Evolutionary conservation across 352 stramenopile species (phyloP), one percentile per base, ranked within the genome.

Genomic region (Globisporangium recalcitrans): DNA sequence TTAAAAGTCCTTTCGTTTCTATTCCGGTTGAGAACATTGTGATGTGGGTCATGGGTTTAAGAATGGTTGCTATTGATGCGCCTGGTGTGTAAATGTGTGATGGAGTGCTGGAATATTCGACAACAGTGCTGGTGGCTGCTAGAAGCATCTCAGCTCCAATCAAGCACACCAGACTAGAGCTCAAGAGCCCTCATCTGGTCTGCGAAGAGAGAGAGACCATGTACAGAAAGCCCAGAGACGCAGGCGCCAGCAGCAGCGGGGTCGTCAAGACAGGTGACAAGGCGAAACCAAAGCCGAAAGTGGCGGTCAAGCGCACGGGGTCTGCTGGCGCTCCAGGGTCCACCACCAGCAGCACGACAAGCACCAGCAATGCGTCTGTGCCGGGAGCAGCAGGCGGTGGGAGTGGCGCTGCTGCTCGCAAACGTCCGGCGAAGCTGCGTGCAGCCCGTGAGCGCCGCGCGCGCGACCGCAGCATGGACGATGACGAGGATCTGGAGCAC

Each of bases 401-500:
- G 32, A 49, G n/a, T 44, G 32, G 52, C 13, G 22, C 31, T 58
- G 19, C 44, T 19, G 8, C 38, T 38, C 61, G 64, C 47, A 64
- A 70, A 27, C 38, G 63, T 48, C 54, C 70, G 36, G 85, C 77
- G 38, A 91, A 91, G 62, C 71, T 89, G 22, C 76, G 78, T 52
- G 79, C 78, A 6, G 75, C 71, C 27, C 82, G 82, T 49, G 76
- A 83, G 44, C 82, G 79, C 51, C 78, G 81, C 16, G 73, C 81
- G 62, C 81, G 77, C 13, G 72, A 87, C 59, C 78, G 70, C 34
- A 87, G 71, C 49, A 63, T 81, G 51, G 75, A 85, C 54, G 76
- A 77, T 22, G 77, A 70, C 49, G 71, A 85, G 24, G 79, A 91
- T 46, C 69, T 91, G 29, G 74, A 88, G 63, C 67, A 85, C 64